Percentiles rank a stretch among this genome's conserved stretches.
Conservation (phyloP, 2,329 filamentous ascomycete species). For the Cladosporium sphaerospermum region DNA sequence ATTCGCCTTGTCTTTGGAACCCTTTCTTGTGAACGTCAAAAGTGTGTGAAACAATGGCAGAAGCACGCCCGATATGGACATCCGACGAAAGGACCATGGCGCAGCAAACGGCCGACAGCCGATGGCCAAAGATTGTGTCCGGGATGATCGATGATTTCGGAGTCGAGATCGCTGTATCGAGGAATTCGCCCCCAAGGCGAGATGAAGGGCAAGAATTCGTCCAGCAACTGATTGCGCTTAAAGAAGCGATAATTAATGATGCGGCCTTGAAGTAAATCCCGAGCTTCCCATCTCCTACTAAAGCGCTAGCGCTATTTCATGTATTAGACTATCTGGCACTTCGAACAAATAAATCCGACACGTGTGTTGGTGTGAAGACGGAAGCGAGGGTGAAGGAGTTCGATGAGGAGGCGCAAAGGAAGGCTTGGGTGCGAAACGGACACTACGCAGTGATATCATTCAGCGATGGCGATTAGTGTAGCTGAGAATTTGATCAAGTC, state of each 20-base stretch:
- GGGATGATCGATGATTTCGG: slow-evolving; percentile 4
- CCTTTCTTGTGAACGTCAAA: background rate
- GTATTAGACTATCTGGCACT: slow-evolving; percentile 54
- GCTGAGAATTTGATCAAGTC: background rate
- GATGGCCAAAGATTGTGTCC: slow-evolving; percentile 8
- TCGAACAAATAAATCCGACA: slow-evolving; percentile 93
- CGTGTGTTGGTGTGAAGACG: slow-evolving; percentile 77
- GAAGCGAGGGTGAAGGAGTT: slow-evolving; percentile 65
- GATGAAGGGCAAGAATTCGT: slow-evolving; percentile 2
- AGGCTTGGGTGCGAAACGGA: slow-evolving; percentile 82
- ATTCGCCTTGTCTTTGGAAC: background rate
- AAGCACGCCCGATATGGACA: slow-evolving; percentile 13
- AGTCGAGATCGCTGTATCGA: background rate
- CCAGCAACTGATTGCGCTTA: slow-evolving; percentile 1
- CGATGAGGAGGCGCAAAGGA: slow-evolving; percentile 63
- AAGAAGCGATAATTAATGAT: background rate
- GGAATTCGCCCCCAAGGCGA: background rate
- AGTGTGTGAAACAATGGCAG: background rate
- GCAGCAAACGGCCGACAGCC: slow-evolving; percentile 10
- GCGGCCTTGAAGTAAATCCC: background rate
- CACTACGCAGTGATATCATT: slow-evolving; percentile 96
- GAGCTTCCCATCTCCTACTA: background rate
- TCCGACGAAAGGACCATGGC: slow-evolving; percentile 14
- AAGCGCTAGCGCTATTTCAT: background rate
- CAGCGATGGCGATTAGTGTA: slow-evolving; percentile 55